Evolutionary conservation across 2,329 filamentous ascomycete genomes (phyloP).

Genomic region (Hypoxylon sp.): DNA sequence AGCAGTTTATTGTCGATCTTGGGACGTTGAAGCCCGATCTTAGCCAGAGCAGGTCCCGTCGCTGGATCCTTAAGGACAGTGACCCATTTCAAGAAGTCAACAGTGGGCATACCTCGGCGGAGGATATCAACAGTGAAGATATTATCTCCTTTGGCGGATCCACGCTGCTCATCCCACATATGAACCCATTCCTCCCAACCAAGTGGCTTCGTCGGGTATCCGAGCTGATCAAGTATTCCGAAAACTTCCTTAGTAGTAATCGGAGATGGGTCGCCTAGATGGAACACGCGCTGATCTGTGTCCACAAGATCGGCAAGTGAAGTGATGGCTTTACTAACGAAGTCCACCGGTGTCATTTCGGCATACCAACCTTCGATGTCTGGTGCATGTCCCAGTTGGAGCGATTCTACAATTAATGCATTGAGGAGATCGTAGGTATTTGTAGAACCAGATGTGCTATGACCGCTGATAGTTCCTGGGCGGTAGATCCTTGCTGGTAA

Average conservation of each 20-base stretch:
- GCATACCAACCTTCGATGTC: slow-evolving; percentile 81
- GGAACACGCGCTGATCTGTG: slow-evolving; percentile 76
- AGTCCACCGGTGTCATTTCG: slow-evolving; percentile 89
- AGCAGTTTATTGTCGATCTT: slow-evolving; percentile 79
- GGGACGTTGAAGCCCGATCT: slow-evolving; percentile 71
- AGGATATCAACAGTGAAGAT: slow-evolving; percentile 85
- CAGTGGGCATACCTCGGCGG: slow-evolving; percentile 83
- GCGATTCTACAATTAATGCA: slow-evolving; percentile 81
- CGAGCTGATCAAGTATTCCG: slow-evolving; percentile 73
- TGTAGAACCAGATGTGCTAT: slow-evolving; percentile 80
- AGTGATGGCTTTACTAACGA: slow-evolving; percentile 81
- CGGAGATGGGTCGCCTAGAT: slow-evolving; percentile 80
- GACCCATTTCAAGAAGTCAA: slow-evolving; percentile 78
- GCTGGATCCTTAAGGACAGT: slow-evolving; percentile 80
- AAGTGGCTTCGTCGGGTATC: slow-evolving; percentile 77
- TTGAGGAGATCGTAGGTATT: slow-evolving; percentile 85
- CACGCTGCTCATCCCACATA: slow-evolving; percentile 80
- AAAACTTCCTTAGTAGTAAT: slow-evolving; percentile 78
- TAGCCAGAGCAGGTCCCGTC: slow-evolving; percentile 72
- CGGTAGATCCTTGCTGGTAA: slow-evolving; percentile 80
- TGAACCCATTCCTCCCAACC: slow-evolving; percentile 81
- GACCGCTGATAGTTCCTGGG: slow-evolving; percentile 83
- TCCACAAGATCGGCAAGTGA: slow-evolving; percentile 76
- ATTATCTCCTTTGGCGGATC: slow-evolving; percentile 74
- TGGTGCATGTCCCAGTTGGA: slow-evolving; percentile 79